Base-by-base conservation (phyloP, 257 asterid species). In the Capsicum chinense region DNA sequence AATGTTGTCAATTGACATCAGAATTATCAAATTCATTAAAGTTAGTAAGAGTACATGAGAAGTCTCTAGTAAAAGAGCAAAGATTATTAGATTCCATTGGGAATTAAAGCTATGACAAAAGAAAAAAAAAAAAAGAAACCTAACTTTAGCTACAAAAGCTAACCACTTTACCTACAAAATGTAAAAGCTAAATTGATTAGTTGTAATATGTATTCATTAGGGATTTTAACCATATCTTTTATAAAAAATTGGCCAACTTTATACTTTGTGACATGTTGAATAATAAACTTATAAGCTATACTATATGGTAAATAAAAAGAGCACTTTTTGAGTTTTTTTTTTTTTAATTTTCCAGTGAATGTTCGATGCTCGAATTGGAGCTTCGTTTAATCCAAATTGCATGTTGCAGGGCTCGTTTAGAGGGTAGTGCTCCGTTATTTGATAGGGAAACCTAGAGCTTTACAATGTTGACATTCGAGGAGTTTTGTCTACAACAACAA, bases 41-140 rank as follows among this genome's bases (percentile, higher is more conserved):
- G 47, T 73, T 73, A 12, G 42, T 74, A 19, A 13, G 12, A 19
- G 21, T 21, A 50, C 48, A 21, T 5, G n/a, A 48, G 59, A 50
- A 5, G 80, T 73, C 80, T 73, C 59, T 73, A 48, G 80, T 39
- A 44, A 74, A 74, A 74, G 62, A 74, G 14, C 6, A 74, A 74
- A 74, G n/a, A 1, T 74, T 50, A 21, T 12, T 76, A 76, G 63
- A 76, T 76, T 76, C 81, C 81, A 76, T 76, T 76, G 81, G 81
- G 81, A 76, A 76, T 52, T 76, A 76, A 76, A 52, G 81, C 81
- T 13, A 76, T 74, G 80, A 74, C 39, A 48, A 19, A 3, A 50
- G 19, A 2, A 3, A 12, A 3, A 50, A 48, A 2, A 21, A 5
- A 12, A 66, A 33, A 66, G 47, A 10, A 47, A 21, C 59, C 81